Base-by-base conservation (phyloP, 169 alveolate species). In the Plasmodium malariae region DNA sequence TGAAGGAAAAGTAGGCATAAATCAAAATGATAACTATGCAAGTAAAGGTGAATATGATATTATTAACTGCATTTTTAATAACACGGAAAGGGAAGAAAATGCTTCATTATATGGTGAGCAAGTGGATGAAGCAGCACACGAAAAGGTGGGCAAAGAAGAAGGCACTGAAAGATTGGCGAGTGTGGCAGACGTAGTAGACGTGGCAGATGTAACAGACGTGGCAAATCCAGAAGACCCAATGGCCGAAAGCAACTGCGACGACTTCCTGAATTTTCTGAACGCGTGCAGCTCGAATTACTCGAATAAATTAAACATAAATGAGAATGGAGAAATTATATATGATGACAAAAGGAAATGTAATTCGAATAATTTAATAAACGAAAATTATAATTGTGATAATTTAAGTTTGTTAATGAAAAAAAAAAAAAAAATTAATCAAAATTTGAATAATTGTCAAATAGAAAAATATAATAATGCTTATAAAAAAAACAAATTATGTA, bases 391-490 rank as follows among this genome's bases (percentile, higher is more conserved):
- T n/a, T 54, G 19, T 54, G 43, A 80, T 51, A 37, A 72, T 34
- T 49, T 43, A 43, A 69, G 43, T 63, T 37, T 83, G 17, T 67
- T 83, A 14, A 68, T 83, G 85, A 24, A 70, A 11, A 57, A 51
- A 21, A 83, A 59, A 59, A 59, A 72, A 6, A 37, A 57, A 67
- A 34, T 83, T 14, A 69, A 48, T 45, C 54, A 70, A 28, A 55
- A 83, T 60, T 43, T 83, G 19, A 71, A 88, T 69, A 59, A 74
- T 36, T 40, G 74, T 26, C 68, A 88, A 88, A 26, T 92, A 21
- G 83, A 74, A 57, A 51, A 87, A 36, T 94, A 88, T 68, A 88
- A 92, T 7, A 72, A 90, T 76, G 96, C 95, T 1, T 94, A 94
- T 88, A 92, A 93, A 74, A 85, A 76, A 60, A 37, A 93, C 3